phyloP scores from a whole-genome alignment of 371 early-diverging fungal species.

The Mucor mucedo region DNA sequence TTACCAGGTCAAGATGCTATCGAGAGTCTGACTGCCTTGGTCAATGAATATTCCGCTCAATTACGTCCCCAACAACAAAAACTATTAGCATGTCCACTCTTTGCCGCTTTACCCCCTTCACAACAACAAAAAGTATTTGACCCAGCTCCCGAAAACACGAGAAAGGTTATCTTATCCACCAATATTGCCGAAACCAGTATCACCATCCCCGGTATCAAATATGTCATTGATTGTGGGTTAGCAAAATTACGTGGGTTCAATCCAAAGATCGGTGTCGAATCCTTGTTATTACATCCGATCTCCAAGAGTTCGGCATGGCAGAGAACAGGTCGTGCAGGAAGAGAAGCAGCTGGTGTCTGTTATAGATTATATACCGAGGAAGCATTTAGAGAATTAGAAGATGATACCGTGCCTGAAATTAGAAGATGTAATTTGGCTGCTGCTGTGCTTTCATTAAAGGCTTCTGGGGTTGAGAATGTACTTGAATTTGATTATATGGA shows the following conservation, averaged over 20 bases:
- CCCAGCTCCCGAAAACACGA: slow-evolving; percentile 81
- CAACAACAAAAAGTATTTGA: slow-evolving; percentile 93
- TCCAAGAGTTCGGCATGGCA: slow-evolving; percentile 96
- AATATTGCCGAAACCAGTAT: slow-evolving; percentile 99
- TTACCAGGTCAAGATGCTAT: slow-evolving; percentile 93
- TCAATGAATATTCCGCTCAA: slow-evolving; percentile 66
- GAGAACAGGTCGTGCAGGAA: slow-evolving; percentile 91
- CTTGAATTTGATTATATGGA: slow-evolving; percentile 95
- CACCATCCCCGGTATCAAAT: slow-evolving; percentile 97
- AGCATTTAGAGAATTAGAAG: slow-evolving; percentile 78
- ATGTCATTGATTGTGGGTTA: slow-evolving; percentile 98
- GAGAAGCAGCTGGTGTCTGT: slow-evolving; percentile 60
- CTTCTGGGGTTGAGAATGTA: slow-evolving; percentile 89
- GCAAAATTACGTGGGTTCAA: slow-evolving; percentile 97
- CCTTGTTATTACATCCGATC: slow-evolving; percentile 85
- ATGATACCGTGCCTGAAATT: slow-evolving; percentile 95
- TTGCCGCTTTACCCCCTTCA: slow-evolving; percentile 92
- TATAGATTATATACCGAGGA: slow-evolving; percentile 95
- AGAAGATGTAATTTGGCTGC: slow-evolving; percentile 87
- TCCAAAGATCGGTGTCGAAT: slow-evolving; percentile 92
- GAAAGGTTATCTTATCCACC: slow-evolving; percentile 95
- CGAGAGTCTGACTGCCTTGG: slow-evolving; percentile 83
- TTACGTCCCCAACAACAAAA: slow-evolving; percentile 47
- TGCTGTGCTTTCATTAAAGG: slow-evolving; percentile 86
- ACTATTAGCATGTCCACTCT: slow-evolving; percentile 77